Conservation (phyloP, 139 green algal genomes). For the Yamagishiella unicocca region DNA sequence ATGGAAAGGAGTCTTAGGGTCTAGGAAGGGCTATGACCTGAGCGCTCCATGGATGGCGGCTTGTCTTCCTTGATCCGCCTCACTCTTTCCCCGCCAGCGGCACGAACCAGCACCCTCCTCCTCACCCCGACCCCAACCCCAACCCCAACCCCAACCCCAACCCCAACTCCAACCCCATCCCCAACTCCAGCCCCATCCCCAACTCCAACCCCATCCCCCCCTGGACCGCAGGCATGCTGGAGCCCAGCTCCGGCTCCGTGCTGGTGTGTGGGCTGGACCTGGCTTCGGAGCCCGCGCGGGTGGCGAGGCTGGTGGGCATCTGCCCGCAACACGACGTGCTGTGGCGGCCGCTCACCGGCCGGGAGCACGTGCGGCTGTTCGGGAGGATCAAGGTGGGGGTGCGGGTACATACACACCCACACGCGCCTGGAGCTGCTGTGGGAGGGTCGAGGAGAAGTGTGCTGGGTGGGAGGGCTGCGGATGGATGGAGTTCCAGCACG, state of each 20-base stretch:
- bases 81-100: too few relatives aligned
- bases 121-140: too few relatives aligned
- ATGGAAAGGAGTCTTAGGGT: background rate
- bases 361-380: conserved; percentile 73
- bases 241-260: conserved; percentile 50
- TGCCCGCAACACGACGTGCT: conserved; percentile 87
- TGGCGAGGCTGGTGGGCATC: conserved; percentile 31
- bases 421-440: too few relatives aligned
- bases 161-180: too few relatives aligned
- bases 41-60: background rate
- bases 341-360: conserved; percentile 80
- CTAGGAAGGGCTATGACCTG: background rate
- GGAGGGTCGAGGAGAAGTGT: too few relatives aligned
- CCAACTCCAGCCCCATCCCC: background rate
- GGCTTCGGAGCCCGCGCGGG: background rate
- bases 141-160: too few relatives aligned
- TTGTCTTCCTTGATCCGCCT: background rate
- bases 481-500: too few relatives aligned
- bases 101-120: background rate
- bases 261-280: conserved; percentile 51
- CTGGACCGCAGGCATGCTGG: conserved; percentile 44
- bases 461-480: too few relatives aligned
- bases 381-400: conserved; percentile 66
- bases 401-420: too few relatives aligned
- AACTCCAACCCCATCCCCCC: background rate